A percentile compares a stretch with the other conserved stretches of the same genome.
Evolutionary conservation across 2,329 filamentous ascomycete genomes (phyloP).

Genomic region (Aspergillus piperis): DNA sequence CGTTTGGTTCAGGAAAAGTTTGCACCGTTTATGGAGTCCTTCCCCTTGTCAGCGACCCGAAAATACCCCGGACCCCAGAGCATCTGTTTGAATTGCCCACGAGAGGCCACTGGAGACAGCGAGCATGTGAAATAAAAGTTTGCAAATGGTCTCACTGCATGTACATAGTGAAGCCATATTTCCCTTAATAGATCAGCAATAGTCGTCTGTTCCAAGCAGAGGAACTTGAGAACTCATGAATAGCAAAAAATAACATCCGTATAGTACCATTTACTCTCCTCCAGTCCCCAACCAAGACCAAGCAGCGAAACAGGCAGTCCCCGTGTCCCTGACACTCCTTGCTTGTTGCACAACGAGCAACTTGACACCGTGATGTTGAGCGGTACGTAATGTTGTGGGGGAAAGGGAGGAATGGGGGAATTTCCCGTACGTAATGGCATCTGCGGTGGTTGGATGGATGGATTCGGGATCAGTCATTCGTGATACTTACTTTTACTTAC

Average conservation of each 20-base stretch:
- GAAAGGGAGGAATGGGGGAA: background rate
- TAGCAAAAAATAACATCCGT: no score
- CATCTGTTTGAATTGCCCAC: background rate
- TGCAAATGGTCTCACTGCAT: background rate
- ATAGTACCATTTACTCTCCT: no score
- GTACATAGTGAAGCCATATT: background rate
- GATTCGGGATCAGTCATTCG: background rate
- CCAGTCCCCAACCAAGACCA: no score
- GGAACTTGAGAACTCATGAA: no score
- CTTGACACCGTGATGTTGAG: background rate
- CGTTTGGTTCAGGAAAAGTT: background rate
- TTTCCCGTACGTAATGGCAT: background rate
- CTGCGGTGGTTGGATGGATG: background rate
- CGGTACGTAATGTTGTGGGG: background rate
- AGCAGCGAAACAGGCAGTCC: no score
- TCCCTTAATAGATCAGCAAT: background rate
- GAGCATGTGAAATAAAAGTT: background rate
- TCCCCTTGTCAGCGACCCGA: background rate
- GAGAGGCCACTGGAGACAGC: background rate
- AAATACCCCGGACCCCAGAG: background rate
- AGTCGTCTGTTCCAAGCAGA: no score
- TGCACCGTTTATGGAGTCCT: slow-evolving; percentile 2
- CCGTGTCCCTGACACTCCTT: background rate
- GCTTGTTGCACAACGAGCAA: background rate
- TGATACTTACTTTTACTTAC: background rate